A percentile compares a stretch with the other conserved stretches of the same genome.
phyloP scores from a whole-genome alignment of 2,329 filamentous ascomycete species.

The Claviceps arundinis region DNA sequence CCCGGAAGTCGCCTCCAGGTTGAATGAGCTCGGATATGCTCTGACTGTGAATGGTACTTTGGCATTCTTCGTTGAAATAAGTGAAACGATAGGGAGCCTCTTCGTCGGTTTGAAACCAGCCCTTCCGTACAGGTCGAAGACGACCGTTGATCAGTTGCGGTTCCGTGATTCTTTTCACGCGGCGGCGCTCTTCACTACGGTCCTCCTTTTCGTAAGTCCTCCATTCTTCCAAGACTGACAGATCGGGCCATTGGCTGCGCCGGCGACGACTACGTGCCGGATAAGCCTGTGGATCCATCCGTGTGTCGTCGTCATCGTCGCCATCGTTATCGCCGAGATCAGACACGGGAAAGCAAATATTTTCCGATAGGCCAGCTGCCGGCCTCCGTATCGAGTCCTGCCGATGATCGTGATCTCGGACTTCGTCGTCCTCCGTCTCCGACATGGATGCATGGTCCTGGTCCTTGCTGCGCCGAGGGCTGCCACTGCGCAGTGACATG shows the following conservation, averaged over 20 bases:
- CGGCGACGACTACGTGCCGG: slow-evolving; percentile 39
- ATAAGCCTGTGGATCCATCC: slow-evolving; percentile 24
- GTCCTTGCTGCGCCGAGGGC: slow-evolving; percentile 15
- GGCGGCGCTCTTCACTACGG: slow-evolving; percentile 64
- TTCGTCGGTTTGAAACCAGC: slow-evolving; percentile 79
- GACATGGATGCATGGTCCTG: slow-evolving; percentile 20
- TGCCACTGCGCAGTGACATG: slow-evolving; percentile 26
- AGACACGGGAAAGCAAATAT: slow-evolving; percentile 88
- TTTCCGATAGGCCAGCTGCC: slow-evolving; percentile 57
- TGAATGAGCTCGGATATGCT: slow-evolving; percentile 88
- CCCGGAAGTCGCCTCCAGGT: slow-evolving; percentile 67
- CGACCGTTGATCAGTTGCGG: slow-evolving; percentile 85
- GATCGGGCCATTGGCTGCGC: slow-evolving; percentile 71
- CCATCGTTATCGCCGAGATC: slow-evolving; percentile 46
- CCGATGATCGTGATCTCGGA: slow-evolving; percentile 14
- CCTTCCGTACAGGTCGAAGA: slow-evolving; percentile 62
- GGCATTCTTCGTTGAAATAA: slow-evolving; percentile 96
- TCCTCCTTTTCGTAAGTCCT: slow-evolving; percentile 75
- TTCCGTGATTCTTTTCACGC: slow-evolving; percentile 85
- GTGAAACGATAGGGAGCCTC: slow-evolving; percentile 91
- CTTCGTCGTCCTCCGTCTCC: slow-evolving; percentile 12
- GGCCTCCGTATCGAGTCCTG: slow-evolving; percentile 29
- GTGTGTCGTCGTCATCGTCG: slow-evolving; percentile 47
- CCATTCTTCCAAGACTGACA: slow-evolving; percentile 78
- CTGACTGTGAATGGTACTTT: slow-evolving; percentile 90